Percentiles rank a stretch among this genome's conserved stretches.
Evolutionary conservation across 2,329 filamentous ascomycete genomes (phyloP).

Genomic region (Cladobotryum protrusum): DNA sequence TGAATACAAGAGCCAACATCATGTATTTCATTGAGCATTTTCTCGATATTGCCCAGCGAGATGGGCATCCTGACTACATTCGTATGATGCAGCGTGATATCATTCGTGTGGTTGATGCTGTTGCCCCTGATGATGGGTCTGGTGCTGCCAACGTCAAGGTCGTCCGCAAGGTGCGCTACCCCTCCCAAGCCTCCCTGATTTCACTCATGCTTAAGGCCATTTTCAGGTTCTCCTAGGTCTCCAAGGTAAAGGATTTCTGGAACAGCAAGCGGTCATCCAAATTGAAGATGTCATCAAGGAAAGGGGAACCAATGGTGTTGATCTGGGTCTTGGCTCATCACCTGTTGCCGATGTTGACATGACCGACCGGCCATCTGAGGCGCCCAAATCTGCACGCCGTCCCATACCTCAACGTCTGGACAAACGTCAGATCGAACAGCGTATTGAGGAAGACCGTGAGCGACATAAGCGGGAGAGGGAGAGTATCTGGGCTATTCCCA

Average conservation of each 20-base stretch:
- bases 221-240: constrained; percentile 61
- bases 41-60: constrained; percentile 74
- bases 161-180: constrained; percentile 62
- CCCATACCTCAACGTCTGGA: constrained; percentile 49
- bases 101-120: constrained; percentile 81
- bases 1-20: constrained; percentile 97
- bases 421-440: constrained; percentile 85
- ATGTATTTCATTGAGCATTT: constrained; percentile 99
- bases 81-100: constrained; percentile 95
- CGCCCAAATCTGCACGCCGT: constrained; percentile 29
- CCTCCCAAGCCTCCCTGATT: constrained; percentile 5
- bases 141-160: constrained; percentile 93
- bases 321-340: constrained; percentile 48
- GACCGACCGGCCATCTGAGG: constrained; percentile 36
- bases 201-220: constrained; percentile 11
- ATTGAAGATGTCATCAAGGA: constrained; percentile 80
- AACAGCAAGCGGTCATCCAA: constrained; percentile 67
- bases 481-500: constrained; percentile 83
- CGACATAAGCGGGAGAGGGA: constrained; percentile 87
- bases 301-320: constrained; percentile 59
- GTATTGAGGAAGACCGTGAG: constrained; percentile 95
- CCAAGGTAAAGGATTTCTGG: constrained; percentile 64
- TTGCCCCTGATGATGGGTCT: constrained; percentile 78
- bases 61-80: constrained; percentile 73
- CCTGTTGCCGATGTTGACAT: constrained; percentile 40